A percentile compares a stretch with the other conserved stretches of the same genome.
These are phyloP conservation scores for Oryza glaberrima DNA, from an alignment of 176 grass and related monocot genomes.

Conservation along the genomic window DNA sequence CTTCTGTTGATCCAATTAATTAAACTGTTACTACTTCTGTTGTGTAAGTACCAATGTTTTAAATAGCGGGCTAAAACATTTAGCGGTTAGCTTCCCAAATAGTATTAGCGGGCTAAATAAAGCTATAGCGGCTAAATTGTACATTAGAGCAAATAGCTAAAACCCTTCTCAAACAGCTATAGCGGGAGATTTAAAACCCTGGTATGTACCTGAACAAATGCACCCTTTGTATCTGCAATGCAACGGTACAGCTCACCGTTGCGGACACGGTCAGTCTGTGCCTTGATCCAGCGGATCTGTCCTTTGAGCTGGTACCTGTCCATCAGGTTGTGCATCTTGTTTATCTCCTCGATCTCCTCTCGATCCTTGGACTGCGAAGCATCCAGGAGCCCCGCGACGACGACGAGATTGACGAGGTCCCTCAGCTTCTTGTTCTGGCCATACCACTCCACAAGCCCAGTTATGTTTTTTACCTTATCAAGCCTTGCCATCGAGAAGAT, in stretches of 20 bases:
- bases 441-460: slow-evolving; percentile 73
- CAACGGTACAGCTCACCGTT: slow-evolving; percentile 78
- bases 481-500: slow-evolving; percentile 87
- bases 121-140: too few relatives aligned
- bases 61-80: too few relatives aligned
- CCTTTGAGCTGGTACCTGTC: slow-evolving; percentile 60
- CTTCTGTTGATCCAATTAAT: too few relatives aligned
- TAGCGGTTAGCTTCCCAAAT: too few relatives aligned
- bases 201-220: slow-evolving; percentile 68
- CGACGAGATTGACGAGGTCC: slow-evolving; percentile 65
- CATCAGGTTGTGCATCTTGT: slow-evolving; percentile 77
- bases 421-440: slow-evolving; percentile 66
- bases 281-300: slow-evolving; percentile 72
- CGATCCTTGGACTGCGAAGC: slow-evolving; percentile 69
- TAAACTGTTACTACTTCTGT: too few relatives aligned
- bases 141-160: too few relatives aligned
- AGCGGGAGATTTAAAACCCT: too few relatives aligned
- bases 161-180: too few relatives aligned
- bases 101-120: too few relatives aligned
- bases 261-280: slow-evolving; percentile 67
- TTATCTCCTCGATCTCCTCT: slow-evolving; percentile 81
- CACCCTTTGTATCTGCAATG: slow-evolving; percentile 73
- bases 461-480: slow-evolving; percentile 77
- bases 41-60: slow-evolving; percentile 27
- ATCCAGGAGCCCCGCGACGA: slow-evolving; percentile 71